phyloP scores from a whole-genome alignment of 176 grass and related monocot species.

The Lolium multiflorum region DNA sequence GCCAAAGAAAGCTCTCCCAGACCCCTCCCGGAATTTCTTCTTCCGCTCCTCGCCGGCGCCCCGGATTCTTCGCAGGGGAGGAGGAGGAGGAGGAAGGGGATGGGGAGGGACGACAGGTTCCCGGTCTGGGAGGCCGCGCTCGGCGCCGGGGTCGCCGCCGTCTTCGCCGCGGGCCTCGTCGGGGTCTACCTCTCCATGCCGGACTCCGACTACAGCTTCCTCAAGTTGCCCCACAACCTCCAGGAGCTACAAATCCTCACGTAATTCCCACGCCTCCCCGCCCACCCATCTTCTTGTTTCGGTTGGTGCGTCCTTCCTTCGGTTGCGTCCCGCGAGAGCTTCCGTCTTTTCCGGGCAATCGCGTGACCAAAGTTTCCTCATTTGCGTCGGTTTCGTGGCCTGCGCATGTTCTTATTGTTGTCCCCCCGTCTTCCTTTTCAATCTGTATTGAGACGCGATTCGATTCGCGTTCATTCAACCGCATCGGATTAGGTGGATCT shows the following conservation, averaged over 20 bases:
- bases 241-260: conserved; percentile 88
- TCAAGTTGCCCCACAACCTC: conserved; percentile 67
- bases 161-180: conserved; percentile 69
- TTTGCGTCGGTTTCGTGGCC: conserved; percentile 3
- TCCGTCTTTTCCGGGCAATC: neutral
- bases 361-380: conserved; percentile 1
- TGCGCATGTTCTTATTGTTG: neutral
- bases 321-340: conserved; percentile 17
- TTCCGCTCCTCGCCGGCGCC: conserved; percentile 43
- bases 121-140: conserved; percentile 75
- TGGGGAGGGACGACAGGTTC: conserved; percentile 66
- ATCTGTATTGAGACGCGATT: neutral
- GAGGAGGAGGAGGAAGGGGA: conserved; percentile 37
- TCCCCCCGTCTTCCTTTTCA: conserved; percentile 3
- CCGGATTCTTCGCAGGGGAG: conserved; percentile 33
- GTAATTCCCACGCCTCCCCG: conserved; percentile 16
- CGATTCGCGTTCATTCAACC: neutral
- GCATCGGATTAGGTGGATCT: conserved; percentile 30
- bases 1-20: conserved; percentile 47
- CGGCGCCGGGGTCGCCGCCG: conserved; percentile 59
- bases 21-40: conserved; percentile 28
- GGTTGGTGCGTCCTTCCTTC: conserved; percentile 3
- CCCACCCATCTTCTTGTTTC: neutral
- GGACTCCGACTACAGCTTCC: conserved; percentile 73
- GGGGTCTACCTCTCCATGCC: conserved; percentile 96